Base-by-base conservation (phyloP, 2,329 filamentous ascomycete species). In the Lecanosticta acicola region DNA sequence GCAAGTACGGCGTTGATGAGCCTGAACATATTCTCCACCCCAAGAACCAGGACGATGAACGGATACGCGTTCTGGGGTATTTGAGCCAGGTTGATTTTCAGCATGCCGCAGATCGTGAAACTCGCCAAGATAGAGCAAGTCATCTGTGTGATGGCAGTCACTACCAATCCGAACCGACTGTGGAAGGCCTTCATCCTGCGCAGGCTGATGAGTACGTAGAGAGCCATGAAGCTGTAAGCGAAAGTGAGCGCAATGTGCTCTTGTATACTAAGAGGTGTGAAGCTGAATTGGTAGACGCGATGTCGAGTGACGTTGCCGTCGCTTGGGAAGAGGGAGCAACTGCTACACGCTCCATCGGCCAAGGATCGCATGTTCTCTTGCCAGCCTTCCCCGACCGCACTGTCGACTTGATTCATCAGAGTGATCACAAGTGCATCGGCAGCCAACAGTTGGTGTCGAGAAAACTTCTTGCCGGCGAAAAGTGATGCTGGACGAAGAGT, bases 351-450 rank as follows among this genome's bases (percentile, higher is more conserved):
- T 13, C 70, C 70, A 3, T 67, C 51, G 2, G 79, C 74, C 18
- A 88, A 68, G 3, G 68, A 61, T 41, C 73, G 68, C 8, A 80
- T 75, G 42, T 75, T 80, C 37, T 71, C 67, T 51, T 85, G 77
- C 85, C 85, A 91, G 45, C 78, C 71, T 16, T 70, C 70, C 20
- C 80, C 83, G 4, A 87, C 71, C 1, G 75, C 78, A 0, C 83
- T 82, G 56, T 83, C 77, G 26, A 77, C 73, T 32, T 77, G 77
- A 59, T 89, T 83, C 48, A 90, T 76, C 4, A 91, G 68, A 4
- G 85, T 89, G 49, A 91, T 81, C 44, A 91, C 85, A 3, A 91
- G 71, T 2, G 86, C 84, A 68, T 91, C 86, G 1, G 84, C 85
- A 3, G 84, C 84, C 18, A 82, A 71, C 2, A 91, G 72, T 42